Evolutionary conservation across 768 basidiomycete genomes (phyloP).

Genomic region (Candolleomyces aberdarensis): DNA sequence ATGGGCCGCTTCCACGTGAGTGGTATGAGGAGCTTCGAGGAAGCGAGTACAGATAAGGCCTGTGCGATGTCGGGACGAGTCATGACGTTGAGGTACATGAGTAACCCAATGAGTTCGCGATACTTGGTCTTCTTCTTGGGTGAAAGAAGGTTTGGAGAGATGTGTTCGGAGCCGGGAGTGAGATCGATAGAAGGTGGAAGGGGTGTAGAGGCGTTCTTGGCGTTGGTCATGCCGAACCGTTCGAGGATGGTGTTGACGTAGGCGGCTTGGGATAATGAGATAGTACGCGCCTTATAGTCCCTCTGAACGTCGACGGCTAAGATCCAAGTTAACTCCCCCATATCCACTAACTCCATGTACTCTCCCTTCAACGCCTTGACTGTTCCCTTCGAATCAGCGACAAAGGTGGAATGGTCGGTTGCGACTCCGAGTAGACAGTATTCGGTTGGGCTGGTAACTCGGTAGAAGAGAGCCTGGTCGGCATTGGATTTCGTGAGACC

Average conservation of each 20-base stretch:
- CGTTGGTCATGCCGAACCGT: slow-evolving; percentile 17
- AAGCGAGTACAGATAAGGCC: slow-evolving; percentile 8
- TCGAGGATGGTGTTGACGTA: slow-evolving; percentile 20
- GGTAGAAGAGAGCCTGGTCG: slow-evolving; percentile 10
- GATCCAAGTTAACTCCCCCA: slow-evolving; percentile 23
- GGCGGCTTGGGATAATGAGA: slow-evolving; percentile 21
- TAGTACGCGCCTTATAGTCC: slow-evolving; percentile 14
- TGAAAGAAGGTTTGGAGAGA: slow-evolving; percentile 2
- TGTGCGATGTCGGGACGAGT: slow-evolving; percentile 7
- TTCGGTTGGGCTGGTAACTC: slow-evolving; percentile 22
- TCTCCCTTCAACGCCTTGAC: background rate
- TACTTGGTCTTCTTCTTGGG: background rate
- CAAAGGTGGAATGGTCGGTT: slow-evolving; percentile 8
- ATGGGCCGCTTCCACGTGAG: slow-evolving; percentile 12
- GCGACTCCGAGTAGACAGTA: slow-evolving; percentile 20
- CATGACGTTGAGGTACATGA: background rate
- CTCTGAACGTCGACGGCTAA: slow-evolving; percentile 22
- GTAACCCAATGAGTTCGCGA: background rate
- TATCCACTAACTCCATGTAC: slow-evolving; percentile 19
- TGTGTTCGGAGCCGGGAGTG: background rate
- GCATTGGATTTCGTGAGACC: slow-evolving; percentile 9
- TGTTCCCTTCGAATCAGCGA: background rate
- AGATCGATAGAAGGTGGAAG: slow-evolving; percentile 1
- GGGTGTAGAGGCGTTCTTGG: slow-evolving; percentile 19
- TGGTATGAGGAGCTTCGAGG: slow-evolving; percentile 8